Conservation (phyloP, 345 rosid species). For the Combretum micranthum region DNA sequence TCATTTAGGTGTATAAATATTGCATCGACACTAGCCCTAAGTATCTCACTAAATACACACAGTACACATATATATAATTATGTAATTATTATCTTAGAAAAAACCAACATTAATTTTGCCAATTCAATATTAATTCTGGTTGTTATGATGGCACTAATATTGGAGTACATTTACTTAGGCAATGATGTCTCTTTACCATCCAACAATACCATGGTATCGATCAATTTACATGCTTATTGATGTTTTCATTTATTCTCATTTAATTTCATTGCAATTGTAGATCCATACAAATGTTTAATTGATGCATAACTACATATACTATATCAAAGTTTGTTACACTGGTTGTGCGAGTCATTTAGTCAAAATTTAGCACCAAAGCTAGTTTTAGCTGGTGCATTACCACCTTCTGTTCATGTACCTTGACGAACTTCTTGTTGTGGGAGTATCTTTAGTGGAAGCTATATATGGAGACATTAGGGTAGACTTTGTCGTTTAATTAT, state of each 20-base stretch:
- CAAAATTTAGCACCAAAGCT: constrained; percentile 49
- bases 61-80: no score
- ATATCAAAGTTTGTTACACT: constrained; percentile 65
- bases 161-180: constrained; percentile 80
- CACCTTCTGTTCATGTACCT: constrained; percentile 61
- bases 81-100: not conserved
- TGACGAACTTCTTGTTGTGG: constrained; percentile 74
- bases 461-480: constrained; percentile 73
- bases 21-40: no score
- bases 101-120: no score
- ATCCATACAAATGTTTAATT: constrained; percentile 71
- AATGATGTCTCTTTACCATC: constrained; percentile 70
- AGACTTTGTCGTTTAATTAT: constrained; percentile 70
- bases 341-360: constrained; percentile 55
- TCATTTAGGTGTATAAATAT: no score
- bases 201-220: constrained; percentile 80
- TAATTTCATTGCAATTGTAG: constrained; percentile 64
- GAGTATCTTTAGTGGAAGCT: constrained; percentile 63
- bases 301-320: constrained; percentile 56
- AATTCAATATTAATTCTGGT: constrained; percentile 65
- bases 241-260: constrained; percentile 70
- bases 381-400: constrained; percentile 82
- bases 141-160: constrained; percentile 70
- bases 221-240: constrained; percentile 68
- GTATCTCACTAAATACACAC: no score